These are phyloP conservation scores for Monosporascus sp. DNA, from an alignment of 2,329 filamentous ascomycete species.

Conservation along the genomic window DNA sequence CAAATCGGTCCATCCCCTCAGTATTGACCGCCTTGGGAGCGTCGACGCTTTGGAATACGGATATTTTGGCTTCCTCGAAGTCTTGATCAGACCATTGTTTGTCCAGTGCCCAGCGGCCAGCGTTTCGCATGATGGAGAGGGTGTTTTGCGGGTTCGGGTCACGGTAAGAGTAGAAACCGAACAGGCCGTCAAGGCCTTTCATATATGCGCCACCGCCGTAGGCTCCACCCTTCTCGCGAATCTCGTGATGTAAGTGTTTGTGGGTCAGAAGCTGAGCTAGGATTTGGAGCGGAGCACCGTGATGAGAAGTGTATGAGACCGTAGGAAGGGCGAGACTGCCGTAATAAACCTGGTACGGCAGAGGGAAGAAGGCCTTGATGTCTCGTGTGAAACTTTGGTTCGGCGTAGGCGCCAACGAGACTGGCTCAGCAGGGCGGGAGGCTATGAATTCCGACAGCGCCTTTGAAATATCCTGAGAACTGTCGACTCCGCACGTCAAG, in stretches of 20 bases:
- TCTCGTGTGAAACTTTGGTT: constrained; percentile 37
- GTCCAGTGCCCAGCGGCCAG: constrained; percentile 77
- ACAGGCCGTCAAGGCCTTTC: constrained; percentile 73
- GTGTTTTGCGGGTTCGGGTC: constrained; percentile 93
- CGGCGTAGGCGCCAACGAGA: constrained; percentile 30
- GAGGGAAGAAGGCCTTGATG: constrained; percentile 79
- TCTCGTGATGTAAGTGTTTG: constrained; percentile 94
- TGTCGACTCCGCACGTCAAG: constrained; percentile 78
- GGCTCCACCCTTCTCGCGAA: constrained; percentile 93
- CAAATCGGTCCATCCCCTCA: constrained; percentile 81
- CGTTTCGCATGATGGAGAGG: constrained; percentile 74
- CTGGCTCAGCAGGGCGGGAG: constrained; percentile 44
- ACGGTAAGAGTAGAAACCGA: constrained; percentile 94
- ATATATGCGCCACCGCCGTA: constrained; percentile 91
- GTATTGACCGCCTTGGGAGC: constrained; percentile 81
- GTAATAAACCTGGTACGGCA: constrained; percentile 97
- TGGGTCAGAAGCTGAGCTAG: constrained; percentile 90
- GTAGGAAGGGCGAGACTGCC: constrained; percentile 78
- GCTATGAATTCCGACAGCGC: constrained; percentile 67
- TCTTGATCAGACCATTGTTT: constrained; percentile 78
- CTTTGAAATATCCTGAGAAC: constrained; percentile 62
- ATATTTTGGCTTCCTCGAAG: constrained; percentile 92
- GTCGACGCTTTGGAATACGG: constrained; percentile 87
- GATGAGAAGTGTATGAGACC: constrained; percentile 70
- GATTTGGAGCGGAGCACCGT: constrained; percentile 78